Evolutionary conservation across 2,329 filamentous ascomycete genomes (phyloP).

Genomic region (Exserohilum rostratum): DNA sequence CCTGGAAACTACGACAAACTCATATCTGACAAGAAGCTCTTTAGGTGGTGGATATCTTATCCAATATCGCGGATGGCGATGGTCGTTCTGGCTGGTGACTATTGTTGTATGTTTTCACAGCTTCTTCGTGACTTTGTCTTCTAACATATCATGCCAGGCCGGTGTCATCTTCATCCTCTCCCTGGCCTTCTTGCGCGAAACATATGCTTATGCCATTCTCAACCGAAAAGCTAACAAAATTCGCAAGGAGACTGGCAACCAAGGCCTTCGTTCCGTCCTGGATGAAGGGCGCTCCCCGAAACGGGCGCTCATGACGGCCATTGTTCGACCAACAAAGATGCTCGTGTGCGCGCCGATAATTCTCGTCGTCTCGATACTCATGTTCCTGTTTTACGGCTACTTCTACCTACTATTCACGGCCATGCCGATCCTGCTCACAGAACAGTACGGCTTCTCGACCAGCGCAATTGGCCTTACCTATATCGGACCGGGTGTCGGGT

Average conservation of each 20-base stretch:
- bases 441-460: slow-evolving; percentile 15
- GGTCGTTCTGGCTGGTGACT: slow-evolving; percentile 16
- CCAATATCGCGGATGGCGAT: slow-evolving; percentile 20
- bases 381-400: slow-evolving; percentile 19
- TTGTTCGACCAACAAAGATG: slow-evolving; percentile 38
- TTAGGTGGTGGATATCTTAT: slow-evolving; percentile 20
- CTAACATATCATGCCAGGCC: no score
- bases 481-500: slow-evolving; percentile 16
- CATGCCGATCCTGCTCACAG: slow-evolving; percentile 21
- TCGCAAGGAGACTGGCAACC: slow-evolving; percentile 36
- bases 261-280: slow-evolving; percentile 28
- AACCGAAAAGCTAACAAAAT: slow-evolving; percentile 36
- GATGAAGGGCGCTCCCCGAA: slow-evolving; percentile 3
- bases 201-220: slow-evolving; percentile 39
- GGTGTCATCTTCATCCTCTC: slow-evolving; percentile 21
- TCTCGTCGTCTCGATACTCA: slow-evolving; percentile 19
- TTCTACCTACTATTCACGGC: slow-evolving; percentile 29
- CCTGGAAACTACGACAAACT: no score
- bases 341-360: slow-evolving; percentile 31
- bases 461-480: slow-evolving; percentile 18
- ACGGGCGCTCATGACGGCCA: slow-evolving; percentile 3
- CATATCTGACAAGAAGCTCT: no score
- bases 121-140: no score
- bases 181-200: slow-evolving; percentile 32
- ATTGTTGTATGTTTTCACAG: no score